Conservation (phyloP, 169 alveolate species). For the Plasmodium inui region DNA sequence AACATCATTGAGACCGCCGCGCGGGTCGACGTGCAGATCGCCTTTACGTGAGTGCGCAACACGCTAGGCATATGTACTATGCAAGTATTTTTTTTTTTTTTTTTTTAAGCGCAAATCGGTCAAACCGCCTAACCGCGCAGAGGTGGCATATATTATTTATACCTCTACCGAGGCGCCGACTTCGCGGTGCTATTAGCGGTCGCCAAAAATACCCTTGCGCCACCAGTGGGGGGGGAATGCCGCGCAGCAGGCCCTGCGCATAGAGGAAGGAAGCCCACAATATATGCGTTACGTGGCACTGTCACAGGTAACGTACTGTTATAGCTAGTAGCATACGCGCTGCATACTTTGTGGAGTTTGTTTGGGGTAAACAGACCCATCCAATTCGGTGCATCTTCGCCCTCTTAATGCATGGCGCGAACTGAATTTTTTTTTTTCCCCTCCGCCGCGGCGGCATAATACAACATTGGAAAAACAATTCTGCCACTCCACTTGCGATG, state of each 20-base stretch:
- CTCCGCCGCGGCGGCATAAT: background rate
- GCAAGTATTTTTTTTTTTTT: background rate
- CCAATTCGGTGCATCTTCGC: background rate
- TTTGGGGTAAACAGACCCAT: background rate
- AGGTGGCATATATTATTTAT: background rate
- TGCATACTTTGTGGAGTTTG: background rate
- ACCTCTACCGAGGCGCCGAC: background rate
- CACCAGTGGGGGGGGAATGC: constrained; percentile 7
- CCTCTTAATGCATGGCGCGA: background rate
- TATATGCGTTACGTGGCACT: background rate
- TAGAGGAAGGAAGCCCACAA: background rate
- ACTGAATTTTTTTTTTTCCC: background rate
- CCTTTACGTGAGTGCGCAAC: background rate
- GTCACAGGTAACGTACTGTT: background rate
- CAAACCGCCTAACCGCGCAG: background rate
- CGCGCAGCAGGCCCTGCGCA: background rate
- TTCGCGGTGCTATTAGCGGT: background rate
- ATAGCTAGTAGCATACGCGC: background rate
- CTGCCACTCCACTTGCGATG: background rate
- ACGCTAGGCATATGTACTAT: background rate
- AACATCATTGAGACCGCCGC: constrained; percentile 65
- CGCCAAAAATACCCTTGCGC: constrained; percentile 65
- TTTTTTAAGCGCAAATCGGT: background rate
- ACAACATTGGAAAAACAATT: background rate
- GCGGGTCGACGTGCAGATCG: background rate